phyloP scores from a whole-genome alignment of 2,329 filamentous ascomycete species.

The Achaetomium macrosporum region DNA sequence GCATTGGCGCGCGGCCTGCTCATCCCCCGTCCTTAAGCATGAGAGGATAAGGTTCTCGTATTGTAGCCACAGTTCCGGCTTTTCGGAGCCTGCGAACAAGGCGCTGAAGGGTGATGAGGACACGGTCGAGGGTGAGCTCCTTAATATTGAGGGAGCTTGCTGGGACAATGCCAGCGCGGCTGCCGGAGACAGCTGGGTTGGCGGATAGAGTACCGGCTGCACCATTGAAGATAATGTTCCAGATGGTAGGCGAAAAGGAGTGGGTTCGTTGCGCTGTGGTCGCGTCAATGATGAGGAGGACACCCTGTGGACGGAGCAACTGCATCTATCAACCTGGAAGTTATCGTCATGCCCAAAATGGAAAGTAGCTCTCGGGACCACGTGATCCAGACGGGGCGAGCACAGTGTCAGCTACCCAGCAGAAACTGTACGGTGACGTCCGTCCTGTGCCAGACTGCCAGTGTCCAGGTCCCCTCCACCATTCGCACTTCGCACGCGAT shows the following conservation, averaged over 20 bases:
- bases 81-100: constrained; percentile 57
- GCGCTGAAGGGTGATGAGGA: constrained; percentile 49
- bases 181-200: constrained; percentile 49
- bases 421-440: constrained; percentile 14
- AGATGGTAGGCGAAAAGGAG: no score
- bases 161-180: constrained; percentile 55
- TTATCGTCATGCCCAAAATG: no score
- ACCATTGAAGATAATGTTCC: constrained; percentile 36
- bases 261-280: background rate
- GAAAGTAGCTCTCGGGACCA: no score
- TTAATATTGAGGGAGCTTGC: constrained; percentile 52
- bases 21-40: constrained; percentile 78
- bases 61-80: constrained; percentile 72
- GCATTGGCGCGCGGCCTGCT: constrained; percentile 67
- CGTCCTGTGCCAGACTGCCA: no score
- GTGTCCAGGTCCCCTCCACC: background rate
- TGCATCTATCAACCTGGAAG: background rate
- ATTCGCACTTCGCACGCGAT: background rate
- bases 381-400: background rate
- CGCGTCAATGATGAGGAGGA: background rate
- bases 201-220: constrained; percentile 50
- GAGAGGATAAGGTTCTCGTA: constrained; percentile 84
- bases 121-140: constrained; percentile 47
- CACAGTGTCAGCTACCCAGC: background rate
- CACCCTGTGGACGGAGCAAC: constrained; percentile 4